phyloP scores from a whole-genome alignment of 176 grass and related monocot species.

The Triticum monococcum region DNA sequence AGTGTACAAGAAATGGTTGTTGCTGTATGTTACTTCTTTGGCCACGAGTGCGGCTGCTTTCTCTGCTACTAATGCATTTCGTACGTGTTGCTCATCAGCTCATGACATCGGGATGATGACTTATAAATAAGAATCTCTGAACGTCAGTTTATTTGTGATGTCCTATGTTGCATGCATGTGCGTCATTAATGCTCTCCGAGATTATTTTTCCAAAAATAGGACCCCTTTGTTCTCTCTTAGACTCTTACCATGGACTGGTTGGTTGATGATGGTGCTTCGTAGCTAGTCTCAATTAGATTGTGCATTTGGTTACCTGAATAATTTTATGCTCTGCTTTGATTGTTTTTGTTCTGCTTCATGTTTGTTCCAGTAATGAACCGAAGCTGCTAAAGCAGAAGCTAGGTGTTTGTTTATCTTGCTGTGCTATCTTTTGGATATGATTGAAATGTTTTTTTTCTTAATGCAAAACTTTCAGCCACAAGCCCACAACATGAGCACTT shows the following conservation, averaged over 20 bases:
- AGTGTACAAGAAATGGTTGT: conserved; percentile 92
- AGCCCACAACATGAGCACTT: background rate
- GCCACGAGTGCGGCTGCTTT: conserved; percentile 56
- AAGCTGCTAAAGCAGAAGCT: conserved; percentile 5
- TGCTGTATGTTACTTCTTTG: conserved; percentile 81
- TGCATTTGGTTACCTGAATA: background rate
- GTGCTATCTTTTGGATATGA: conserved; percentile 17
- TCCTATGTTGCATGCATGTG: background rate
- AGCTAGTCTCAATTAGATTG: conserved; percentile 17
- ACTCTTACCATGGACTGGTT: background rate
- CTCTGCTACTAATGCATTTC: conserved; percentile 1
- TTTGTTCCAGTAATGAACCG: background rate
- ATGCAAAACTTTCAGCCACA: conserved; percentile 1
- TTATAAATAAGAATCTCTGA: background rate
- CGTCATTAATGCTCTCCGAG: background rate
- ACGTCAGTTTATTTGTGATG: background rate
- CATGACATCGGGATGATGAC: conserved; percentile 11
- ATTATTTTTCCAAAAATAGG: conserved; percentile 8
- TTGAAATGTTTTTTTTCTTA: background rate
- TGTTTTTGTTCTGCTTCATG: conserved; percentile 1
- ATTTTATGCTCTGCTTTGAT: conserved; percentile 14
- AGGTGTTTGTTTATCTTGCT: conserved; percentile 26
- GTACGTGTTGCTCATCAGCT: background rate
- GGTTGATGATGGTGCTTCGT: background rate
- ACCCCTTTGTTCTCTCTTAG: conserved; percentile 1